Evolutionary conservation across 208 protist genomes (phyloP).

Genomic region (Herpetomonas tarakana): DNA sequence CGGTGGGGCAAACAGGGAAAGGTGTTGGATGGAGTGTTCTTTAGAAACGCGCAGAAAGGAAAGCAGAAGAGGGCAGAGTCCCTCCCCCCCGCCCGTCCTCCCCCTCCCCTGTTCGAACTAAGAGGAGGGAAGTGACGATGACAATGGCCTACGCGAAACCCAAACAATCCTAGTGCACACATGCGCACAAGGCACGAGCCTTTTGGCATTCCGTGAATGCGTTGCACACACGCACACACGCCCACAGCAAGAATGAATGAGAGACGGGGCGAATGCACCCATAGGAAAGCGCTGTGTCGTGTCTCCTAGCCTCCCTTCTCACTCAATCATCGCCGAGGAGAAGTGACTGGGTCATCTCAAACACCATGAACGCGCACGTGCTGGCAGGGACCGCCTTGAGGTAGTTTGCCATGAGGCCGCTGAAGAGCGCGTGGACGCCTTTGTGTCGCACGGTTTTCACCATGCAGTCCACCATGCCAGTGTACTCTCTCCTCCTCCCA

Average conservation of each 20-base stretch:
- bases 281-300: not conserved
- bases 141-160: too few species aligned
- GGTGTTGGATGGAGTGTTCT: too few species aligned
- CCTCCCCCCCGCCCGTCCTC: too few species aligned
- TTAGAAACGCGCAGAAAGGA: too few species aligned
- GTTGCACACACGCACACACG: too few species aligned
- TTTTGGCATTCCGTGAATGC: too few species aligned
- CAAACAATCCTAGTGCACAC: not conserved
- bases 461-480: constrained; percentile 86
- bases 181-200: not conserved
- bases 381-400: constrained; percentile 88
- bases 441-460: constrained; percentile 73
- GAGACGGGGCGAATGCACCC: too few species aligned
- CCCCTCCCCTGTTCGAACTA: too few species aligned
- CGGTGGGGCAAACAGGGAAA: too few species aligned
- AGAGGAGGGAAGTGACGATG: too few species aligned
- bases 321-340: constrained; percentile 72
- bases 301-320: too few species aligned
- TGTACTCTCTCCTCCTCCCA: constrained; percentile 73
- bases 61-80: too few species aligned
- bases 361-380: constrained; percentile 84
- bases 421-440: constrained; percentile 79
- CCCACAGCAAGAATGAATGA: not conserved
- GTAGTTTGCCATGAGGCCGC: constrained; percentile 86
- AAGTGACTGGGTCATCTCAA: constrained; percentile 66